Conservation (phyloP, 2,329 filamentous ascomycete genomes). For the Ploettnerulaceae sp. region DNA sequence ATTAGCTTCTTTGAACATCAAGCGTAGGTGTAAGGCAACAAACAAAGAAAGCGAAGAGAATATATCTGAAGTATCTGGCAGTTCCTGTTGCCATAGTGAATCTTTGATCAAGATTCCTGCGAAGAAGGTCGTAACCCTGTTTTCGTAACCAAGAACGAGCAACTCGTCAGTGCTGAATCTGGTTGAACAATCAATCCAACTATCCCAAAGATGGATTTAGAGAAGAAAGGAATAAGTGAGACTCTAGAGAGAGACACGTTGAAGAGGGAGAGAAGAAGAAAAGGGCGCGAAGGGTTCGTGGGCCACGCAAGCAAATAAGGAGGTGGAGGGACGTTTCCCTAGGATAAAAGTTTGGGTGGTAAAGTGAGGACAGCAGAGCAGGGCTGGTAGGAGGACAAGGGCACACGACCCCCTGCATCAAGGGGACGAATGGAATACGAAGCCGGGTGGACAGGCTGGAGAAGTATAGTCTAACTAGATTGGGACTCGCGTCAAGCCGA, state of each 20-base stretch:
- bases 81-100: constrained; percentile 33
- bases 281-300: neutral
- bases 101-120: constrained; percentile 9
- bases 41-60: constrained; percentile 82
- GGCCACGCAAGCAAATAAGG: constrained; percentile 12
- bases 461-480: no score
- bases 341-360: neutral
- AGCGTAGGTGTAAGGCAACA: constrained; percentile 34
- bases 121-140: constrained; percentile 6
- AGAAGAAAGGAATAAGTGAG: constrained; percentile 10
- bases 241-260: constrained; percentile 1
- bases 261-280: neutral
- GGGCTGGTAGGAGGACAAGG: no score
- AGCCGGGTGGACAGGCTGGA: no score
- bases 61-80: constrained; percentile 67
- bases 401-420: no score
- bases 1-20: neutral
- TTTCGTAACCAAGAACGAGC: constrained; percentile 12
- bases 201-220: constrained; percentile 13
- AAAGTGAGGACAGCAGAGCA: neutral
- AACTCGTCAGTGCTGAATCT: constrained; percentile 3
- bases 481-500: no score
- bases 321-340: constrained; percentile 3
- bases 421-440: no score
- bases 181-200: neutral